Base-by-base conservation (phyloP, 306 rosid genomes). In the Abrus precatorius region DNA sequence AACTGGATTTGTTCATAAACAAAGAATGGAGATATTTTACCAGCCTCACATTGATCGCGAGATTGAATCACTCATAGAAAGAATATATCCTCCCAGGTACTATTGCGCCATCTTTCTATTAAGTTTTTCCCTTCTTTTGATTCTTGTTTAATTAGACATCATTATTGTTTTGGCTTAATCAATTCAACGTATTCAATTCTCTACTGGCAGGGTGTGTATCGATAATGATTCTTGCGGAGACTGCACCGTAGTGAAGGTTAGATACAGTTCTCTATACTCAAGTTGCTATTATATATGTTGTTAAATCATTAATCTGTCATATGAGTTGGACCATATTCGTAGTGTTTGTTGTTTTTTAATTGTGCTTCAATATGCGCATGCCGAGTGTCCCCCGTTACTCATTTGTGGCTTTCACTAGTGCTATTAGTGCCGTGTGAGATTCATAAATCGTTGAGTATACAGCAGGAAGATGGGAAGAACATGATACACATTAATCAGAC, bases 21-120 rank as follows among this genome's bases (percentile, higher is more conserved):
- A 74, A 81, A 79, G 9, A 80, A 91, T 91, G 94, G 95, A 89
- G 57, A 72, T 89, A 32, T 59, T 85, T 74, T 87, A 86, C 85
- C 88, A 77, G 63, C 87, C 96, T 5, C 90, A 76, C 52, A 78
- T 93, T 49, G 88, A 92, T 81, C 87, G 90, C 0, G 93, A 95
- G 65, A 86, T 89, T 54, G 97, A 95, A 72, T 89, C 86, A 10
- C 93, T 93, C 44, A 84, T 90, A 1, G 98, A 95, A 85, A 90
- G 97, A 88, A 90, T 95, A 74, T 77, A 93, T 74, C 98, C 99
- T 55, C 98, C 99, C 7, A 87, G 99, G 97, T 95, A 77, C 36
- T 67, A 10, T 38, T 3, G 1, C 28, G 4, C 34, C 38, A 2
- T 44, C 44, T 3, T 5, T 27, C 4, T 59, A 1, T 27, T 45